A percentile compares a stretch with the other conserved stretches of the same genome.
phyloP scores from a whole-genome alignment of 2,329 filamentous ascomycete species.

The Scopulariopsis brevicaulis region DNA sequence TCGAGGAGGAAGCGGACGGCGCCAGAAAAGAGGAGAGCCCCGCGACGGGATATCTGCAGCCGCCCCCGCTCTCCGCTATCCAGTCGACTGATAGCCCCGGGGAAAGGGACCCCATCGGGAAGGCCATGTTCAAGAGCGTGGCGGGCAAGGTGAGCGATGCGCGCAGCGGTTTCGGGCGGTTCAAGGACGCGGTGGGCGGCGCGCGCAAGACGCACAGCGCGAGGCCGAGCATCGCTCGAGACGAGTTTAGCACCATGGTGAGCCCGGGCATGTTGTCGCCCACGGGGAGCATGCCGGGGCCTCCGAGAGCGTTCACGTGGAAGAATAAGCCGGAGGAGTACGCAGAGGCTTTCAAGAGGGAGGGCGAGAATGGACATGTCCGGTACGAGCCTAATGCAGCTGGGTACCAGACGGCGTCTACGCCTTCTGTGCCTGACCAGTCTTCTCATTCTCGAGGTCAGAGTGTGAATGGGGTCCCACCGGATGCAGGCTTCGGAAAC shows the following conservation, averaged over 20 bases:
- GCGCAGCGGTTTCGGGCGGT: conserved; percentile 69
- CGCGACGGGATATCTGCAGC: conserved; percentile 23
- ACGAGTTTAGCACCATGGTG: conserved; percentile 25
- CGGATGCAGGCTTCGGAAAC: conserved; percentile 9
- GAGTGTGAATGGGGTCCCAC: background rate
- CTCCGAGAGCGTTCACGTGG: conserved; percentile 43
- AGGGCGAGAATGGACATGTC: conserved; percentile 16
- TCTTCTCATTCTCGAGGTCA: background rate
- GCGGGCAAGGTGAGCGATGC: conserved; percentile 71
- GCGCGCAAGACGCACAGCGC: conserved; percentile 38
- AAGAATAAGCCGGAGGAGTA: conserved; percentile 54
- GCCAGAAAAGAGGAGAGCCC: conserved; percentile 32
- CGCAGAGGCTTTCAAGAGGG: conserved; percentile 13
- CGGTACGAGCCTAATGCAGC: background rate
- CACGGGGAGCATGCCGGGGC: conserved; percentile 5
- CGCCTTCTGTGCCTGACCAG: background rate
- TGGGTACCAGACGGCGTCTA: background rate
- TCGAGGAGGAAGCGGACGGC: conserved; percentile 11
- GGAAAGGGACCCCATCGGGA: conserved; percentile 48
- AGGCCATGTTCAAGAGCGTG: conserved; percentile 66
- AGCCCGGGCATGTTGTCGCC: conserved; percentile 14
- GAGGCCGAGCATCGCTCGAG: conserved; percentile 36
- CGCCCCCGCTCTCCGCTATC: conserved; percentile 26
- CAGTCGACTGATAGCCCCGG: conserved; percentile 33
- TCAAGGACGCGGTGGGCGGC: conserved; percentile 72